Evolutionary conservation across 352 stramenopile genomes (phyloP).

Genomic region (Phytophthora cactorum): DNA sequence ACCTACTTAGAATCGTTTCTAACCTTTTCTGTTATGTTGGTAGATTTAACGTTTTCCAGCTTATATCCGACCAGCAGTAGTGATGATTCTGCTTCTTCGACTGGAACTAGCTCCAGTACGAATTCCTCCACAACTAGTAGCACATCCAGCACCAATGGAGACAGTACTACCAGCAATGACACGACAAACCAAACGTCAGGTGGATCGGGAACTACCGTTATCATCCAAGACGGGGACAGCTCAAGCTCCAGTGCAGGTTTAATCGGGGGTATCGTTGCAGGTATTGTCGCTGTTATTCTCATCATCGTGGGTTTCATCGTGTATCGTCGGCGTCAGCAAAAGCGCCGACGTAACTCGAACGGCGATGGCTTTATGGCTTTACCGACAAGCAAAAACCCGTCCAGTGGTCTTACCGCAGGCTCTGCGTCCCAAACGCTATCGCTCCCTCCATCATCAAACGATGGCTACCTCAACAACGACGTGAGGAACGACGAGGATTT

Average conservation of each 20-base stretch:
- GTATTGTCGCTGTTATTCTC: slow-evolving; percentile 24
- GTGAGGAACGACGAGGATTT: slow-evolving; percentile 69
- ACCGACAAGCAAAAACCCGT: slow-evolving; percentile 9
- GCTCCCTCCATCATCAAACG: slow-evolving; percentile 23
- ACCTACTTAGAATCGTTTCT: neutral
- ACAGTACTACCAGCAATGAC: slow-evolving; percentile 5
- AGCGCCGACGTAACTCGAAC: slow-evolving; percentile 1
- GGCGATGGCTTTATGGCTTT: slow-evolving; percentile 13
- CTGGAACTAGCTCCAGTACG: slow-evolving; percentile 14
- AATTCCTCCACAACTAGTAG: slow-evolving; percentile 16
- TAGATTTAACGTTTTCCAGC: slow-evolving; percentile 37
- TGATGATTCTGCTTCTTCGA: slow-evolving; percentile 4
- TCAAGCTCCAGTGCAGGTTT: slow-evolving; percentile 33
- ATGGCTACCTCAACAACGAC: slow-evolving; percentile 59
- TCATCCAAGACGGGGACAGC: slow-evolving; percentile 9
- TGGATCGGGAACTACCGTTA: slow-evolving; percentile 17
- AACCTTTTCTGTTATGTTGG: neutral
- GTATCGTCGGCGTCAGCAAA: slow-evolving; percentile 24
- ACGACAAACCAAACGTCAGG: slow-evolving; percentile 16
- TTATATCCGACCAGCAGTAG: slow-evolving; percentile 33
- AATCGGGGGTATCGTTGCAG: slow-evolving; percentile 25
- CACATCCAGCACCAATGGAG: slow-evolving; percentile 5
- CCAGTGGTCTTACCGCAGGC: slow-evolving; percentile 6
- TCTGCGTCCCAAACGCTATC: slow-evolving; percentile 24
- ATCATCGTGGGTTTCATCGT: slow-evolving; percentile 35